A percentile compares a stretch with the other conserved stretches of the same genome.
Conservation (phyloP, 179 eudicot genomes). For the Beta corolliflora region DNA sequence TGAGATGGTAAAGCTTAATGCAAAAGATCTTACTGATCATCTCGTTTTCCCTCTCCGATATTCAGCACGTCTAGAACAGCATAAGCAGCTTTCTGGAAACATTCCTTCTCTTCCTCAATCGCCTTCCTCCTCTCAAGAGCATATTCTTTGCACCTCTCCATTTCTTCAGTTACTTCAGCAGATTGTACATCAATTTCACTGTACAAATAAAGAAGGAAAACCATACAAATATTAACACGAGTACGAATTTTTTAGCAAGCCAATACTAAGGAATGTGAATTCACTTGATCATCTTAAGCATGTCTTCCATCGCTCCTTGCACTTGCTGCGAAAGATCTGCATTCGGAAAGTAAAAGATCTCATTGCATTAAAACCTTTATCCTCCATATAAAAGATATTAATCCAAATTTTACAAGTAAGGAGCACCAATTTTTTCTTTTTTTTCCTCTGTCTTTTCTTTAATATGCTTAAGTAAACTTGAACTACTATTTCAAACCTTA, state of each 20-base stretch:
- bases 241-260: neutral
- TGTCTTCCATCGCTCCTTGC: conserved; percentile 67
- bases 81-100: conserved; percentile 83
- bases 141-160: conserved; percentile 67
- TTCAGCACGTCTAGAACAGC: conserved; percentile 77
- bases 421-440: neutral
- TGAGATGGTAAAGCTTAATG: neutral
- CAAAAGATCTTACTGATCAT: conserved; percentile 37
- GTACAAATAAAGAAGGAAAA: conserved; percentile 2
- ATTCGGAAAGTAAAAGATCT: neutral
- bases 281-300: conserved; percentile 73
- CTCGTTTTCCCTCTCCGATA: conserved; percentile 41
- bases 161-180: conserved; percentile 61
- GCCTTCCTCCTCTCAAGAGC: conserved; percentile 63
- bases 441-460: neutral
- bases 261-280: conserved; percentile 11
- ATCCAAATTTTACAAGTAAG: no score
- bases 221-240: neutral
- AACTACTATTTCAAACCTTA: neutral
- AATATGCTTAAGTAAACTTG: no score
- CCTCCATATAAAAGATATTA: neutral
- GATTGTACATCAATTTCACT: conserved; percentile 74
- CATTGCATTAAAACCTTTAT: neutral
- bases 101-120: conserved; percentile 68
- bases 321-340: conserved; percentile 81